phyloP scores from a whole-genome alignment of 108 stramenopile genomes.

The Skeletonema potamos region DNA sequence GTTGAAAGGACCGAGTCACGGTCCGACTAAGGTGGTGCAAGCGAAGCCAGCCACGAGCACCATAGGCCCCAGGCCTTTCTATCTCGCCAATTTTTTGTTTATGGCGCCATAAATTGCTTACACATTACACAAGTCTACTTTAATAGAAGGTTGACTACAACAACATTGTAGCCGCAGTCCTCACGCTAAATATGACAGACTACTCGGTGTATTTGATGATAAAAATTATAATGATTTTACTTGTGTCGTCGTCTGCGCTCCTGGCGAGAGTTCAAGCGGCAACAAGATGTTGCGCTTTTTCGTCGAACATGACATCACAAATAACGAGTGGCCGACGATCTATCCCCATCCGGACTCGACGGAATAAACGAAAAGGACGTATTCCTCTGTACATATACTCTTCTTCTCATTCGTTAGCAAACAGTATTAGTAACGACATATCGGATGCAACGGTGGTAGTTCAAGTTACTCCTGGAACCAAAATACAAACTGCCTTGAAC shows the following conservation, averaged over 20 bases:
- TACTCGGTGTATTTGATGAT: not conserved
- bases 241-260: not conserved
- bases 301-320: not conserved
- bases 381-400: not conserved
- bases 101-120: too few relatives aligned
- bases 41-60: too few relatives aligned
- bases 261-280: not conserved
- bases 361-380: not conserved
- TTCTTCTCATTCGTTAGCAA: not conserved
- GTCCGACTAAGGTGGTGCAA: too few relatives aligned
- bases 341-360: not conserved
- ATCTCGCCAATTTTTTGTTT: too few relatives aligned
- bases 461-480: slow-evolving; percentile 2
- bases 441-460: not conserved
- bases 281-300: not conserved
- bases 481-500: slow-evolving; percentile 49
- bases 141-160: too few relatives aligned
- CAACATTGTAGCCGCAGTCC: too few relatives aligned
- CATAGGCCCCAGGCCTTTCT: too few relatives aligned
- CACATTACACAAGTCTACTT: too few relatives aligned
- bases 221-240: not conserved
- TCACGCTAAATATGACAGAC: not conserved
- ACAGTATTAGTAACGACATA: not conserved
- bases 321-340: not conserved
- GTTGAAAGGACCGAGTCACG: too few relatives aligned